These are phyloP conservation scores for Gleditsia sinensis DNA, from an alignment of 306 rosid genomes.

Conservation along the genomic window DNA sequence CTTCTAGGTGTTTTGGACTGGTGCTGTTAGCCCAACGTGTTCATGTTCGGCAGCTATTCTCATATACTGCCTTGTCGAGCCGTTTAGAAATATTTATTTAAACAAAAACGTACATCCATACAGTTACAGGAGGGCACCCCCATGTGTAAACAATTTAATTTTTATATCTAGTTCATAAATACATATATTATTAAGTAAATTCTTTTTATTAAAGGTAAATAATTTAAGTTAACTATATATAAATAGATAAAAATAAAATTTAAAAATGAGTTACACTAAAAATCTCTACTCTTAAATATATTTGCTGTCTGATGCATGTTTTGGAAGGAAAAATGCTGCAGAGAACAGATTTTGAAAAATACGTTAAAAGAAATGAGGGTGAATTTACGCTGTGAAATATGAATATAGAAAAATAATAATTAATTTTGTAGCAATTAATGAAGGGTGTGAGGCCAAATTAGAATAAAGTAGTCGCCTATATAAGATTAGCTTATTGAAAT, in stretches of 20 bases:
- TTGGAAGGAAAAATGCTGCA: neutral
- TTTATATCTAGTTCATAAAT: too few species aligned
- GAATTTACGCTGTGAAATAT: neutral
- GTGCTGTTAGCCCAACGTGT: constrained; percentile 33
- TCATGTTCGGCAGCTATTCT: constrained; percentile 19
- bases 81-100: constrained; percentile 3
- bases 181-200: too few species aligned
- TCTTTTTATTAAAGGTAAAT: too few species aligned
- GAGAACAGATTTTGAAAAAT: too few species aligned
- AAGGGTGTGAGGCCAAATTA: neutral
- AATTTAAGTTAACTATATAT: too few species aligned
- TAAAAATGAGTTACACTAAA: too few species aligned
- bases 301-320: constrained; percentile 7
- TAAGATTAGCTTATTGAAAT: neutral
- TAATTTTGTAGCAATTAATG: neutral
- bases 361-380: neutral
- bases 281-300: too few species aligned
- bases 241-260: too few species aligned
- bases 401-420: too few species aligned
- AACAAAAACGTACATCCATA: too few species aligned
- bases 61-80: constrained; percentile 27
- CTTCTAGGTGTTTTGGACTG: constrained; percentile 50
- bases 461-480: neutral
- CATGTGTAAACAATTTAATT: too few species aligned
- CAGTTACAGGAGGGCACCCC: neutral